Conservation (phyloP, 1,284 basidiomycete genomes). For the Naganishia sp. region DNA sequence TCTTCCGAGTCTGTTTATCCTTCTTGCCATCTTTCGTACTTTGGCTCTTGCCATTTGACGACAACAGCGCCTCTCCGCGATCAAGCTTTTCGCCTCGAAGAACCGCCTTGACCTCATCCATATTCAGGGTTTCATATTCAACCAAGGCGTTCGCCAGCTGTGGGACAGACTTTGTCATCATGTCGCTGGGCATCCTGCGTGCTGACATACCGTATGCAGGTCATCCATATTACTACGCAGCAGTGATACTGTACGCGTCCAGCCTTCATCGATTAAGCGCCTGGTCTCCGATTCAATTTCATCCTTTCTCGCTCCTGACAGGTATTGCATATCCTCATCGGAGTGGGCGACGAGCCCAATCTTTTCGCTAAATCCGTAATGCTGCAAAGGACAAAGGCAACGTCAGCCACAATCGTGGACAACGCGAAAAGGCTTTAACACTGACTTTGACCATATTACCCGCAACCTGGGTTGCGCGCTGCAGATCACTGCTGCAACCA, state of each 20-base stretch:
- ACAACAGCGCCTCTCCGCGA: constrained; percentile 31
- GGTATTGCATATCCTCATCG: constrained; percentile 66
- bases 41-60: background rate
- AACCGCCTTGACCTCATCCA: constrained; percentile 81
- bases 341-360: constrained; percentile 76
- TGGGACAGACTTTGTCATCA: background rate
- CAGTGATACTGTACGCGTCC: constrained; percentile 68
- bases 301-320: constrained; percentile 73
- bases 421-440: constrained; percentile 23
- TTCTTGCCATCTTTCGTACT: constrained; percentile 17
- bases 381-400: constrained; percentile 42
- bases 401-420: background rate
- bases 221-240: constrained; percentile 74
- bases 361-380: constrained; percentile 79
- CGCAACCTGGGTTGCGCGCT: constrained; percentile 74
- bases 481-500: constrained; percentile 85
- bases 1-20: constrained; percentile 26
- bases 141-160: constrained; percentile 84
- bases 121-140: constrained; percentile 88
- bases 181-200: background rate
- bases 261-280: constrained; percentile 72
- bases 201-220: constrained; percentile 67
- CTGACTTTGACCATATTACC: constrained; percentile 84
- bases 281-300: constrained; percentile 81
- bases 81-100: constrained; percentile 73